phyloP scores from a whole-genome alignment of 1,284 basidiomycete species.

The Porogramme epimiltina region DNA sequence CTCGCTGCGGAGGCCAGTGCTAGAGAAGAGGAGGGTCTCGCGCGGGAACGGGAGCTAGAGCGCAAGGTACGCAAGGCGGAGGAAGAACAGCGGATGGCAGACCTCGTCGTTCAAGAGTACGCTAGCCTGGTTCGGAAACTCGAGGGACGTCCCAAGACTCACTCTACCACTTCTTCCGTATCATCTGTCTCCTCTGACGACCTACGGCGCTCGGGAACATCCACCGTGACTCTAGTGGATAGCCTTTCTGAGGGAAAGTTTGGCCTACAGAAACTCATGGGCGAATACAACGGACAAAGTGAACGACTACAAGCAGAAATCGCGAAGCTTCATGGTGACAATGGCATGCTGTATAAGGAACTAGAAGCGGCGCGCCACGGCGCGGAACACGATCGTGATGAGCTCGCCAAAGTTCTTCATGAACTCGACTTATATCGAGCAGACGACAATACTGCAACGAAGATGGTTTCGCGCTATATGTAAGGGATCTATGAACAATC shows the following conservation, averaged over 20 bases:
- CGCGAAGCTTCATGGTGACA: constrained; percentile 43
- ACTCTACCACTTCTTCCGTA: constrained; percentile 15
- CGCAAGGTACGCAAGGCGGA: constrained; percentile 46
- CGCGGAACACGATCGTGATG: constrained; percentile 42
- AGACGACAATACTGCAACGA: constrained; percentile 80
- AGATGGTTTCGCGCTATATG: constrained; percentile 90
- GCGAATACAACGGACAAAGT: constrained; percentile 51
- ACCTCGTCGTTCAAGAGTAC: constrained; percentile 67
- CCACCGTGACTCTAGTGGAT: constrained; percentile 37
- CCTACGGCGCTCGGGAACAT: constrained; percentile 16
- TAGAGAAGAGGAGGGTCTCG: constrained; percentile 51
- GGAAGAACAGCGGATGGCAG: constrained; percentile 61
- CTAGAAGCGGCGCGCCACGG: constrained; percentile 49
- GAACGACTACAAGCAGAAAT: constrained; percentile 51
- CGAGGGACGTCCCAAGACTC: constrained; percentile 42
- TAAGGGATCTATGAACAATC: too few species aligned
- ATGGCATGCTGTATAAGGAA: constrained; percentile 43
- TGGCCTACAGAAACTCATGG: constrained; percentile 49
- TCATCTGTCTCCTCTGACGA: constrained; percentile 18
- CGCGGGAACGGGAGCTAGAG: constrained; percentile 48
- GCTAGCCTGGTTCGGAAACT: constrained; percentile 67
- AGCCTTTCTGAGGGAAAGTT: constrained; percentile 50
- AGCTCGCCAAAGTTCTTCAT: constrained; percentile 48
- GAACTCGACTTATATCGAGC: constrained; percentile 63
- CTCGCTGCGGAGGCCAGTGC: constrained; percentile 50